Base-by-base conservation (phyloP, 495 filamentous ascomycete genomes). In the Hypoxylon lenormandii region DNA sequence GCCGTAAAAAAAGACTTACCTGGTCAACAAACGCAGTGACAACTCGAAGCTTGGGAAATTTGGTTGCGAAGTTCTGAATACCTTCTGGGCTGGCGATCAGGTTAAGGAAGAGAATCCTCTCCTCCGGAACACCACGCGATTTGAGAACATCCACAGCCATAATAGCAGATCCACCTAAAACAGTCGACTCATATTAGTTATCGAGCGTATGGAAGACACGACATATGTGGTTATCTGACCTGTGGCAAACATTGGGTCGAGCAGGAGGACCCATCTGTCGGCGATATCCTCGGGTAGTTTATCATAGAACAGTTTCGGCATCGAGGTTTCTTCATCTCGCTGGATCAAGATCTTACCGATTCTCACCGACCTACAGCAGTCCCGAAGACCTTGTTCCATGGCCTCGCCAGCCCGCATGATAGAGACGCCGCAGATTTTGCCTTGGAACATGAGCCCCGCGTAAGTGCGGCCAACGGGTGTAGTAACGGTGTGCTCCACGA, bases 331-430 rank as follows among this genome's bases (percentile, higher is more conserved):
- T 80, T 98, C 96, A 74, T 98, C 94, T 55, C 96, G 80, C 79
- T 98, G 95, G 75, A 98, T 98, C 66, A 98, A 82, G 54, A 98
- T 98, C 83, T 98, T 98, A 52, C 95, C 96, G 73, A 98, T 98
- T 56, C 96, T 85, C 30, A 98, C 95, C 3, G 91, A 95, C 18
- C 96, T 88, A 81, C 96, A 98, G 80, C 96, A 98, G 79, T 98
- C 94, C 16, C 96, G 85, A 66, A 98, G 80, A 2, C 93, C 95
- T 80, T 98, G 94, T 81, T 98, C 95, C 95, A 98, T 98, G 33
- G 94, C 91, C 78, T 98, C 95, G 30, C 95, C 96, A 7, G 95
- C 95, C 51, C 95, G 88, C 95, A 98, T 98, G 70, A 98, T 98
- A 10, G 91, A 96, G 43, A 98, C 95, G 33, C 95, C 96, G 76